phyloP scores from a whole-genome alignment of 257 asterid species.

The Solanum pinnatisectum region DNA sequence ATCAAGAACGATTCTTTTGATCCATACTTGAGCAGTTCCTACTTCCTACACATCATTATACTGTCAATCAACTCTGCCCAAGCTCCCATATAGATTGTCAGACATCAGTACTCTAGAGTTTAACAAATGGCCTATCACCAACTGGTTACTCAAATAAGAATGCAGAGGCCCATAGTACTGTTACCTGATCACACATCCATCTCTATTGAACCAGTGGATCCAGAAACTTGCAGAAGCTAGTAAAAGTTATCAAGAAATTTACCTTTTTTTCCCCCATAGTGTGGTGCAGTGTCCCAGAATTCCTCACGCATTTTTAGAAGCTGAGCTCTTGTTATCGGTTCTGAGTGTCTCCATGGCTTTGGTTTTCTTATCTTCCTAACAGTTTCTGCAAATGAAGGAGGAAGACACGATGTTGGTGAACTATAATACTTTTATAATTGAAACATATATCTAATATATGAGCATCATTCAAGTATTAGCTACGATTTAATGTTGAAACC shows the following conservation, averaged over 20 bases:
- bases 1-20: neutral
- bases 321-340: conserved; percentile 53
- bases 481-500: neutral
- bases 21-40: neutral
- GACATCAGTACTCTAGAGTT: neutral
- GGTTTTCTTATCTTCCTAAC: conserved; percentile 55
- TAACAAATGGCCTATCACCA: neutral
- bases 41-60: neutral
- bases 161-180: neutral
- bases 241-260: neutral
- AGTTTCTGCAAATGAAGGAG: conserved; percentile 26
- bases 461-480: neutral
- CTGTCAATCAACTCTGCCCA: neutral
- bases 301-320: conserved; percentile 56
- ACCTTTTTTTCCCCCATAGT: conserved; percentile 75
- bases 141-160: neutral
- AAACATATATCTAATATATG: neutral
- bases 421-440: neutral
- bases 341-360: conserved; percentile 67
- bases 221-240: neutral
- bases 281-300: conserved; percentile 82
- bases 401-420: neutral
- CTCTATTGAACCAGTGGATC: neutral
- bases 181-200: neutral
- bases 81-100: neutral